These are phyloP conservation scores for Clavispora fructus DNA, from an alignment of 805 yeast genomes.

Conservation along the genomic window DNA sequence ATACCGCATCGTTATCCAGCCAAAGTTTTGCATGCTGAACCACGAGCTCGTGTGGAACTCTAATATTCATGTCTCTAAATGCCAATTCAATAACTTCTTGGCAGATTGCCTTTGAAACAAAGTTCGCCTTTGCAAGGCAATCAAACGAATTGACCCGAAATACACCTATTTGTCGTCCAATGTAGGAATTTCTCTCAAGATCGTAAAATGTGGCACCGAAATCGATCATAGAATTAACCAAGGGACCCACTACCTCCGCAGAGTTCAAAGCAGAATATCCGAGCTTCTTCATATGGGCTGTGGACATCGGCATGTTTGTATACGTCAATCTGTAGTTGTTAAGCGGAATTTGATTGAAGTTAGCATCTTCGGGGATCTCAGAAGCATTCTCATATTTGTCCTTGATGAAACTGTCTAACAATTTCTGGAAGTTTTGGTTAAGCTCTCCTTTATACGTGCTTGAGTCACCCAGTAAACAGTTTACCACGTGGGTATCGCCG, in stretches of 20 bases:
- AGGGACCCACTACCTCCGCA: conserved; percentile 22
- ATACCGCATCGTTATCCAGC: conserved; percentile 40
- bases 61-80: conserved; percentile 38
- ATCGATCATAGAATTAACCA: conserved; percentile 33
- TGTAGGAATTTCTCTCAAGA: conserved; percentile 23
- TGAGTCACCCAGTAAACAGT: conserved; percentile 40
- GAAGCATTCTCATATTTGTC: not conserved
- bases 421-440: conserved; percentile 28
- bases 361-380: not conserved
- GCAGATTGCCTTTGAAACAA: conserved; percentile 40
- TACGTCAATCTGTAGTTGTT: conserved; percentile 14
- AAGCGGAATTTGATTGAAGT: not conserved
- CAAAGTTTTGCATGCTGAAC: conserved; percentile 41
- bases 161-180: conserved; percentile 48
- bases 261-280: conserved; percentile 34
- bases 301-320: conserved; percentile 29
- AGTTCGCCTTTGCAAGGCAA: conserved; percentile 46
- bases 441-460: conserved; percentile 43
- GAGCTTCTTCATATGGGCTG: conserved; percentile 27
- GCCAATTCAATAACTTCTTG: conserved; percentile 46
- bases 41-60: conserved; percentile 29
- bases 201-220: conserved; percentile 45
- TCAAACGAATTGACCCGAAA: conserved; percentile 48
- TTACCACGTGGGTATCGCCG: conserved; percentile 47
- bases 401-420: not conserved